A percentile compares a stretch with the other conserved stretches of the same genome.
Conservation (phyloP, 768 basidiomycete genomes). For the Macrolepiota albuminosa region DNA sequence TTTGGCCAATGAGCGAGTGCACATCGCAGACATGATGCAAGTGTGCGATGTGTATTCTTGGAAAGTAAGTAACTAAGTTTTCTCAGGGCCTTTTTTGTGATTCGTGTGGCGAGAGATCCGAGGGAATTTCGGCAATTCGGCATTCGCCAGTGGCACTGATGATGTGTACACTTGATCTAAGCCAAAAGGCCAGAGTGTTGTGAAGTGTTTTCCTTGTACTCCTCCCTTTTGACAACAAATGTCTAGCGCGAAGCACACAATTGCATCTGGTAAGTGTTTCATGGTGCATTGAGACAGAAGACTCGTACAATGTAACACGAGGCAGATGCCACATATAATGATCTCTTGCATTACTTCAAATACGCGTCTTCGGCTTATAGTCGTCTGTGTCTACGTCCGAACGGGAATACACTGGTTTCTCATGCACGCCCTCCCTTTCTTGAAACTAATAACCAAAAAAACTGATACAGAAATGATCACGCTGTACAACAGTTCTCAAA, state of each 20-base stretch:
- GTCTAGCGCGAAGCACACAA: background rate
- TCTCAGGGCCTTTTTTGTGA: too few relatives aligned
- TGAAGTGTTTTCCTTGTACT: background rate
- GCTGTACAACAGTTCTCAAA: constrained; percentile 32
- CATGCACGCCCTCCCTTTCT: constrained; percentile 18
- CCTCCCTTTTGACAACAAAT: background rate
- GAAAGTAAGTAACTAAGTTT: too few relatives aligned
- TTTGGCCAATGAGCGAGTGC: too few relatives aligned
- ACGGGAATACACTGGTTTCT: constrained; percentile 40
- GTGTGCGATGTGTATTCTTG: too few relatives aligned
- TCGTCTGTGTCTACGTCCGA: constrained; percentile 41
- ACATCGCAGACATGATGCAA: too few relatives aligned
- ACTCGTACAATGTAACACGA: background rate
- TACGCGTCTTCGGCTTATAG: constrained; percentile 50
- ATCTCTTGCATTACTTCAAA: constrained; percentile 50
- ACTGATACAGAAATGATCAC: background rate
- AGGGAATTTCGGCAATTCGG: background rate
- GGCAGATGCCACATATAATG: constrained; percentile 30
- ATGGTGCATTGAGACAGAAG: background rate
- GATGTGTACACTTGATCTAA: constrained; percentile 84
- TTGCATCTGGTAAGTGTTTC: background rate
- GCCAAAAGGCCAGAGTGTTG: constrained; percentile 88
- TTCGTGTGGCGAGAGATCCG: background rate
- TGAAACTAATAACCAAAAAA: background rate
- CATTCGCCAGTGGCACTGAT: too few relatives aligned